A percentile compares a stretch with the other conserved stretches of the same genome.
These are phyloP conservation scores for Limonium bicolor DNA, from an alignment of 148 eudicot genomes.

Conservation along the genomic window DNA sequence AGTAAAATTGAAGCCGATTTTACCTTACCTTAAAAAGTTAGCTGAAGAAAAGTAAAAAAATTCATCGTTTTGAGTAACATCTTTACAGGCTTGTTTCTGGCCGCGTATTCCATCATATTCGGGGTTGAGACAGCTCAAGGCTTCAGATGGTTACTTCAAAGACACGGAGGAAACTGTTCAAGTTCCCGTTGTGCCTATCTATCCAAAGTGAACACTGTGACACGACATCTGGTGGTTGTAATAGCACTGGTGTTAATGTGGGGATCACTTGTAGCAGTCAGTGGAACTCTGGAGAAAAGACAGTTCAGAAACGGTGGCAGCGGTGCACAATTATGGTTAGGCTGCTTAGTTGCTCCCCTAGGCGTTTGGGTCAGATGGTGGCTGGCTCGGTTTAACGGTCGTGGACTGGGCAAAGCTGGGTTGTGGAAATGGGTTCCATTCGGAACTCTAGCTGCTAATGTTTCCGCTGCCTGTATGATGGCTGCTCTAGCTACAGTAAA, in stretches of 20 bases:
- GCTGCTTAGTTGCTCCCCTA: slow-evolving; percentile 66
- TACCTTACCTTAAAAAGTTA: not conserved
- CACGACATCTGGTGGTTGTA: slow-evolving; percentile 15
- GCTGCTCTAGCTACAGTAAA: slow-evolving; percentile 67
- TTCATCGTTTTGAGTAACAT: not conserved
- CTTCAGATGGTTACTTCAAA: slow-evolving; percentile 22
- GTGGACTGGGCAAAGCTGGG: slow-evolving; percentile 53
- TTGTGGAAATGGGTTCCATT: slow-evolving; percentile 66
- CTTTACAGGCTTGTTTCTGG: slow-evolving; percentile 55
- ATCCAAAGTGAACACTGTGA: slow-evolving; percentile 11
- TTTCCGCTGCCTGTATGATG: slow-evolving; percentile 73
- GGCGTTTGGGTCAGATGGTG: slow-evolving; percentile 94
- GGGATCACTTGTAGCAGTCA: slow-evolving; percentile 32
- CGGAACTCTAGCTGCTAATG: slow-evolving; percentile 79
- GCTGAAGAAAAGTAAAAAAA: not conserved
- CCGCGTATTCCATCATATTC: slow-evolving; percentile 34
- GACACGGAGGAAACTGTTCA: not conserved
- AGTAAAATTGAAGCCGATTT: too few relatives aligned
- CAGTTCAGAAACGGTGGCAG: slow-evolving; percentile 40
- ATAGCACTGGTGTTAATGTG: slow-evolving; percentile 21
- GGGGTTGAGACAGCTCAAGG: slow-evolving; percentile 60
- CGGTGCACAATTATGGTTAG: slow-evolving; percentile 62
- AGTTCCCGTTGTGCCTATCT: not conserved
- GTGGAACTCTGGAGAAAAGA: slow-evolving; percentile 28
- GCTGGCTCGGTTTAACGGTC: slow-evolving; percentile 78